phyloP scores from a whole-genome alignment of 2,329 filamentous ascomycete species.

The Blastomyces gilchristii region DNA sequence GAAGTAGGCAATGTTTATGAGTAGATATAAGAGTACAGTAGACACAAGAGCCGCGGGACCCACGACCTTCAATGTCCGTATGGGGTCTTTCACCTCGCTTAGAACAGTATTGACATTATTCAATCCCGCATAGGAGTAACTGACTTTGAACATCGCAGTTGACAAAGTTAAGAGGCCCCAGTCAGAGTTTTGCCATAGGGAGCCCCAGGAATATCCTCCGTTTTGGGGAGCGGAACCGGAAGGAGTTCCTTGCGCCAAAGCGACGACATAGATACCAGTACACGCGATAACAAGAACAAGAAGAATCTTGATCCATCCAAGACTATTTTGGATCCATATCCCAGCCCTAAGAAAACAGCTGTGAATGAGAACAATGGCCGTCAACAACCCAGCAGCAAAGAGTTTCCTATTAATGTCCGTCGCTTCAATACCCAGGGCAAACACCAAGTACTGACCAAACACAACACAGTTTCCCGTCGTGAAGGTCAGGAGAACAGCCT shows the following conservation, averaged over 20 bases:
- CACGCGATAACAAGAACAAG: conserved; percentile 1
- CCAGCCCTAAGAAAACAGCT: conserved; percentile 45
- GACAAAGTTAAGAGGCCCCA: conserved; percentile 26
- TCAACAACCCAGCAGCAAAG: conserved; percentile 3
- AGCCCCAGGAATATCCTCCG: background rate
- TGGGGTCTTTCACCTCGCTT: conserved; percentile 59
- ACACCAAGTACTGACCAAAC: conserved; percentile 55
- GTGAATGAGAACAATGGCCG: conserved; percentile 4
- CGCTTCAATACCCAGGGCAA: conserved; percentile 43
- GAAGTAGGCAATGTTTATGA: conserved; percentile 51
- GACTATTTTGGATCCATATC: conserved; percentile 49
- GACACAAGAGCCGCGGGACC: conserved; percentile 51
- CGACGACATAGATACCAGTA: conserved; percentile 1
- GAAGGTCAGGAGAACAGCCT: conserved; percentile 55
- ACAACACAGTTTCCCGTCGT: conserved; percentile 61
- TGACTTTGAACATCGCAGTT: conserved; percentile 52
- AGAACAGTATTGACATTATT: conserved; percentile 58
- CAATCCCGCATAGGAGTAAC: conserved; percentile 54
- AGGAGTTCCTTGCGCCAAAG: background rate
- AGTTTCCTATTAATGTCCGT: conserved; percentile 12
- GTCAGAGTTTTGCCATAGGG: background rate
- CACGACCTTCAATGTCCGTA: conserved; percentile 56
- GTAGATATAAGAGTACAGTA: conserved; percentile 49
- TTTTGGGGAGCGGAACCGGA: background rate
- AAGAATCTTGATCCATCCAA: conserved; percentile 54